Evolutionary conservation across 164 flowering plant genomes (phyloP).

Genomic region (Magnolia changhungtana): DNA sequence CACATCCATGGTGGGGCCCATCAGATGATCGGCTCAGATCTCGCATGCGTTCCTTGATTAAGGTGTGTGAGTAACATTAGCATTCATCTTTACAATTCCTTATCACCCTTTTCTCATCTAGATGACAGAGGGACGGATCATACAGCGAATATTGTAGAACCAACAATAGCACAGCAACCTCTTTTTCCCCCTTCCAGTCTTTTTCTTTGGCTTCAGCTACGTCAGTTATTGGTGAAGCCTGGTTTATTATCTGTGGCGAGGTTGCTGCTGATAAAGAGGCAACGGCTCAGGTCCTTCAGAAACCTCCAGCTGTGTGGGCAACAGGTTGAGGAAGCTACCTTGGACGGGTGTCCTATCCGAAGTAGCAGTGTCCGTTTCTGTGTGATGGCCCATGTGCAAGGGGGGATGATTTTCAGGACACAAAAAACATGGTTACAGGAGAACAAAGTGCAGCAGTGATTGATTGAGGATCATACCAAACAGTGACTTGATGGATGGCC

Average conservation of each 20-base stretch:
- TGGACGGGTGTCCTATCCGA: slow-evolving; percentile 22
- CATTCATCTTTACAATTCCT: not conserved
- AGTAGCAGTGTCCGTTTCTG: slow-evolving; percentile 11
- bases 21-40: not conserved
- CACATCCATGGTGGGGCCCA: not conserved
- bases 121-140: not conserved
- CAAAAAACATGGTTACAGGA: not conserved
- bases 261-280: slow-evolving; percentile 20
- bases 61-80: not conserved
- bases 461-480: slow-evolving; percentile 31
- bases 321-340: slow-evolving; percentile 26
- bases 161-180: not conserved
- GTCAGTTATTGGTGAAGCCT: slow-evolving; percentile 14
- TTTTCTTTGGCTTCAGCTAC: slow-evolving; percentile 11
- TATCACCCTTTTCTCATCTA: not conserved
- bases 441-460: not conserved
- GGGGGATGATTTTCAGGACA: not conserved
- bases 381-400: not conserved
- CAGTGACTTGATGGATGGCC: slow-evolving; percentile 42
- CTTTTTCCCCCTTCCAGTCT: not conserved
- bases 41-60: not conserved
- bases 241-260: not conserved
- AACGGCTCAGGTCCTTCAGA: slow-evolving; percentile 31
- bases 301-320: slow-evolving; percentile 33
- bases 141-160: not conserved